phyloP scores from a whole-genome alignment of 768 basidiomycete species.

The Boletales sp. region DNA sequence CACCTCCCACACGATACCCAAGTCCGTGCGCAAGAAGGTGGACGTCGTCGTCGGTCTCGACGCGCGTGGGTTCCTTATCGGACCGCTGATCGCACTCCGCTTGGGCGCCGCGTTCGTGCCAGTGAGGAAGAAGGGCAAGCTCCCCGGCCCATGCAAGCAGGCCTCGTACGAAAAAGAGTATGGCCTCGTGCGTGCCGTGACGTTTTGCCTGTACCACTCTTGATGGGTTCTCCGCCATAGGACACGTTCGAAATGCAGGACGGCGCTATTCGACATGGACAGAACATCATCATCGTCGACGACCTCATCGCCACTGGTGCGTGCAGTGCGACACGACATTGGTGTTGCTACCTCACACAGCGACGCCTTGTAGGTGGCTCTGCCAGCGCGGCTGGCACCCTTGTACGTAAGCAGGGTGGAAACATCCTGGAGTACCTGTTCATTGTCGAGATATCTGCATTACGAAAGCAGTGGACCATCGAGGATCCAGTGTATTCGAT shows the following conservation, averaged over 20 bases:
- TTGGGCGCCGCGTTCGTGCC: constrained; percentile 95
- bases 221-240: constrained; percentile 35
- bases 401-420: constrained; percentile 79
- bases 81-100: constrained; percentile 86
- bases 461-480: constrained; percentile 71
- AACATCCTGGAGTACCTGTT: constrained; percentile 91
- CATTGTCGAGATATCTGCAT: constrained; percentile 77
- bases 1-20: constrained; percentile 69
- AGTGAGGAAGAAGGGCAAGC: constrained; percentile 89
- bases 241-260: constrained; percentile 97
- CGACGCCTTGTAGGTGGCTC: constrained; percentile 66
- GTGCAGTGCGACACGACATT: constrained; percentile 10
- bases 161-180: constrained; percentile 91
- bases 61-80: constrained; percentile 92
- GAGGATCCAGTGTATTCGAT: constrained; percentile 84
- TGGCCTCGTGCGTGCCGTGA: constrained; percentile 55
- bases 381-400: constrained; percentile 87
- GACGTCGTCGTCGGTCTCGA: constrained; percentile 95
- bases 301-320: constrained; percentile 94
- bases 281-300: constrained; percentile 85
- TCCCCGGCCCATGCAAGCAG: constrained; percentile 80
- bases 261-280: constrained; percentile 76
- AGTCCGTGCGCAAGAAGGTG: constrained; percentile 59
- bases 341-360: constrained; percentile 4
- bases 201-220: background rate